These are phyloP conservation scores for Hemileccinum rubropunctum DNA, from an alignment of 768 basidiomycete species.

Conservation along the genomic window DNA sequence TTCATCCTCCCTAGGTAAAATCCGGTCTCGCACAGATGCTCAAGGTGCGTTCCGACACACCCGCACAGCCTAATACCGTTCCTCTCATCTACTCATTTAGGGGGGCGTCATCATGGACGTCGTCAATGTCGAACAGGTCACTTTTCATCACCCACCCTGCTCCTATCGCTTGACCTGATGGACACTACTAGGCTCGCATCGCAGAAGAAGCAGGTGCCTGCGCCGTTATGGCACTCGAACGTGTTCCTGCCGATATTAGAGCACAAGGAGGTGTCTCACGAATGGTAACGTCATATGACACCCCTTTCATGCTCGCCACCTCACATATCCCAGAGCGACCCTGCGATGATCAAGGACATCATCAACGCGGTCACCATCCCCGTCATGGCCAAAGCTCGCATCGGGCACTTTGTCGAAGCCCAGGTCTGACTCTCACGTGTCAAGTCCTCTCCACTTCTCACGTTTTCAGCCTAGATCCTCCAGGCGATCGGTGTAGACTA, in stretches of 20 bases:
- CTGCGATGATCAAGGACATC: conserved; percentile 95
- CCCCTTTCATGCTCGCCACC: not conserved
- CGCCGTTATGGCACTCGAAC: conserved; percentile 96
- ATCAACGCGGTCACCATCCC: conserved; percentile 94
- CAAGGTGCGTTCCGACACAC: conserved; percentile 51
- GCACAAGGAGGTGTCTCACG: conserved; percentile 90
- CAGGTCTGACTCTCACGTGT: conserved; percentile 48
- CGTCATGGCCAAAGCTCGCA: conserved; percentile 95
- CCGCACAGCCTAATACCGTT: not conserved
- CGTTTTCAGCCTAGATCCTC: conserved; percentile 58
- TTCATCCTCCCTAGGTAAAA: conserved; percentile 61
- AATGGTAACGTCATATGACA: conserved; percentile 62
- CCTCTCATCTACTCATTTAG: conserved; percentile 31
- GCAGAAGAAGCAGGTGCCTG: conserved; percentile 97
- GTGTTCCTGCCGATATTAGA: conserved; percentile 95
- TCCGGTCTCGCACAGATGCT: conserved; percentile 96
- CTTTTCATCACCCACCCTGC: not conserved
- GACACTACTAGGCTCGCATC: conserved; percentile 69
- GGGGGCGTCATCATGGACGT: conserved; percentile 97
- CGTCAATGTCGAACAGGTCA: conserved; percentile 67
- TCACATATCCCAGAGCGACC: conserved; percentile 65
- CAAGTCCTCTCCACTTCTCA: not conserved
- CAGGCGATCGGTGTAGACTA: conserved; percentile 96
- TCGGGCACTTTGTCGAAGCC: conserved; percentile 97
- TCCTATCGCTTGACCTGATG: conserved; percentile 23